A percentile compares a stretch with the other conserved stretches of the same genome.
phyloP scores from a whole-genome alignment of 257 asterid species.

The Scutellaria barbata region DNA sequence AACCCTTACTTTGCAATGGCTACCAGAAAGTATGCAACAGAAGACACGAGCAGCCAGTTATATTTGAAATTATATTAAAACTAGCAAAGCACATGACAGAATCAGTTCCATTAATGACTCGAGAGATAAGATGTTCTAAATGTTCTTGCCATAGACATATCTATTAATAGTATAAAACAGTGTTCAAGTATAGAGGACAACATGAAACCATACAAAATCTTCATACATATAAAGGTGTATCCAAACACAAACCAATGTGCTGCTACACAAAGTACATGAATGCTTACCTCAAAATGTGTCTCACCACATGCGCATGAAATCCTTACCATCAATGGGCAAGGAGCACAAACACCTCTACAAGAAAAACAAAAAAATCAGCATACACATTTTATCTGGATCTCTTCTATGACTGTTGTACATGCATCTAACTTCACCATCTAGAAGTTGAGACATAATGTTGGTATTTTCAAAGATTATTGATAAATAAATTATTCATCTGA shows the following conservation, averaged over 20 bases:
- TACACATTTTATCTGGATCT: not conserved
- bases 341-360: slow-evolving; percentile 92
- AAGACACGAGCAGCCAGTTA: slow-evolving; percentile 10
- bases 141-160: not conserved
- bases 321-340: slow-evolving; percentile 91
- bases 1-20: not conserved
- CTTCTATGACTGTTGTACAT: slow-evolving; percentile 14
- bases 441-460: slow-evolving; percentile 11
- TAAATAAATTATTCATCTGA: not conserved
- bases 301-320: slow-evolving; percentile 85
- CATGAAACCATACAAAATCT: not conserved
- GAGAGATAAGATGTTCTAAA: not conserved
- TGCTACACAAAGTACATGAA: slow-evolving; percentile 20
- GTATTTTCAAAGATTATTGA: slow-evolving; percentile 4
- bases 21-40: not conserved
- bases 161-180: not conserved
- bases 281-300: slow-evolving; percentile 84
- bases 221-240: slow-evolving; percentile 12
- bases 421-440: slow-evolving; percentile 21
- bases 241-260: not conserved
- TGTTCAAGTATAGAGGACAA: not conserved
- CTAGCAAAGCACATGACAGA: not conserved
- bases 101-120: not conserved
- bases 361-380: slow-evolving; percentile 44
- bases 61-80: not conserved